These are phyloP conservation scores for Endogone sp. DNA, from an alignment of 192 early-diverging fungal species.

Conservation along the genomic window DNA sequence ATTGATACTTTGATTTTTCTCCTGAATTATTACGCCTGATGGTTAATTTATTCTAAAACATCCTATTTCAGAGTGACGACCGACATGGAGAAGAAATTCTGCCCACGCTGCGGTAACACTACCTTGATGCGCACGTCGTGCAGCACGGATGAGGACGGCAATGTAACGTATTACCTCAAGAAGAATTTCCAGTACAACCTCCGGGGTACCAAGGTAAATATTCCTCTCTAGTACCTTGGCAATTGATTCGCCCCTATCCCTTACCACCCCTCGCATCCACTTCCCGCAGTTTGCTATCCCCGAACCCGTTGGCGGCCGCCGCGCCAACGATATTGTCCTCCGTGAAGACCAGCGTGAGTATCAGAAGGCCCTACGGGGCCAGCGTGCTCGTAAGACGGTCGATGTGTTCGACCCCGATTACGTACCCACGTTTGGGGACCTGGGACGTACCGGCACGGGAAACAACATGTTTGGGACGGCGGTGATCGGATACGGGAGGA, in stretches of 20 bases:
- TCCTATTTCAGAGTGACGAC: constrained; percentile 56
- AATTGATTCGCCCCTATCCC: too few relatives aligned
- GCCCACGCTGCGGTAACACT: constrained; percentile 85
- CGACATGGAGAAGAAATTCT: constrained; percentile 90
- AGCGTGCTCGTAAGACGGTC: constrained; percentile 45
- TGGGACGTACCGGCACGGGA: constrained; percentile 39
- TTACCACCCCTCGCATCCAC: not conserved
- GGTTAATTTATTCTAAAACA: not conserved
- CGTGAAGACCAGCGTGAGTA: constrained; percentile 93
- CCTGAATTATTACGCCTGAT: not conserved
- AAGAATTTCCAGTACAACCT: constrained; percentile 86
- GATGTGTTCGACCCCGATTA: constrained; percentile 71
- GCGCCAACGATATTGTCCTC: constrained; percentile 71
- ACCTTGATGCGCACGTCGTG: constrained; percentile 83
- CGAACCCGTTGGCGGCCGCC: constrained; percentile 72
- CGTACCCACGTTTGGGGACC: constrained; percentile 40
- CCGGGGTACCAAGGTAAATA: constrained; percentile 75
- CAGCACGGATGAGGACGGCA: constrained; percentile 75
- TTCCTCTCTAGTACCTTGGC: not conserved
- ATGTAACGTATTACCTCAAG: constrained; percentile 80
- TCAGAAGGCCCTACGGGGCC: constrained; percentile 48
- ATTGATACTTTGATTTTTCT: not conserved
- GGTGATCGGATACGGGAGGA: constrained; percentile 61
- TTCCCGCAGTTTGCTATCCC: constrained; percentile 73
- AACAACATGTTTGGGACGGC: constrained; percentile 63